Evolutionary conservation across 2,329 filamentous ascomycete genomes (phyloP), one percentile per base, ranked within the genome.

Genomic region (Hypocreales sp.): DNA sequence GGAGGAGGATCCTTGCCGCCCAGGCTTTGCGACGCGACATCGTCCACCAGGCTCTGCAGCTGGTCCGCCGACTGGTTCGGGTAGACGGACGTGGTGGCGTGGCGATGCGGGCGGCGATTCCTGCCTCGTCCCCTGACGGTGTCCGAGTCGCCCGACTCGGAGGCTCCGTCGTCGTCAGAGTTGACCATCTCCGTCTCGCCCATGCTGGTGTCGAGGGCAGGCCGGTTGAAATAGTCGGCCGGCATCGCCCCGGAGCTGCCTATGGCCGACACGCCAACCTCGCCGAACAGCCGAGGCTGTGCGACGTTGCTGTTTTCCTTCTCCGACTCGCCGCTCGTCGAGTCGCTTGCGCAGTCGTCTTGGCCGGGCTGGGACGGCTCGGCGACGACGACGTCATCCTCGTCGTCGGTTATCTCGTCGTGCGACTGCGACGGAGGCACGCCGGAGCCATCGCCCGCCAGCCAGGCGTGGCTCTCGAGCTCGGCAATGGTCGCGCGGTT

Each of bases 231-330:
- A 8, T 55, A 56, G 16, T 60, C 52, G 26, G 58, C 54, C 1
- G 56, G 50, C 21, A 71, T 57, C 8, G 48, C 60, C 5, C 63
- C 66, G 7, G 64, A 65, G 40, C 61, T 69, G 9, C 62, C 62
- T 12, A 70, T 47, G 0, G 60, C 64, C 5, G 66, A 72, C 12
- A 51, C 48, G 12, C 59, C 59, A 5, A 72, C 60, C 34, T 72
- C 67, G 3, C 67, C 67, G 41, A 70, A 72, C 2, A 72, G 46
- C 8, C 56, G 55, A 4, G 48, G 45, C 22, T 47, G 72, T 53
- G 72, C 73, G 25, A 79, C 71, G 49, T 78, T 77, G 26, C 70
- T 67, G 7, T 81, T 86, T 47, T 86, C 79, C 41, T 83, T 83
- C 46, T 86, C 81, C 5, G 78, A 82, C 33, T 83, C 77, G 37